Base-by-base conservation (phyloP, 805 yeast genomes). In the Candida nitratophila region DNA sequence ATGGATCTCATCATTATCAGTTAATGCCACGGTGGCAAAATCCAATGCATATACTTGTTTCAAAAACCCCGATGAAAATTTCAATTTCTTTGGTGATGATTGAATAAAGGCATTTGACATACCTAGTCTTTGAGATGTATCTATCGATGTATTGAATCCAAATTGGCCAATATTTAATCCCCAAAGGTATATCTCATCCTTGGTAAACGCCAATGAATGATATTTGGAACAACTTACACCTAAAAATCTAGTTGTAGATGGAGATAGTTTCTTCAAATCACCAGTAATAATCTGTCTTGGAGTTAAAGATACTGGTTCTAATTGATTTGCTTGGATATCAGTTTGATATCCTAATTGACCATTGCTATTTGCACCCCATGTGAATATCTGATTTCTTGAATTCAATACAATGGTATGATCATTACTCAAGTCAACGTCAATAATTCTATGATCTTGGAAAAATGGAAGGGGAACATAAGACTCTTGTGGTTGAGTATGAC, bases 81-180 rank as follows among this genome's bases (percentile, higher is more conserved):
- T 66, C 19, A 71, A 57, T 44, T 54, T 60, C 47, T 62, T 69
- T 31, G 77, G 81, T 17, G 51, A 46, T 3, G 49, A 17, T 49
- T 70, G 73, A 17, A 68, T 51, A 1, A 60, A 51, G 1, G 79
- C 78, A 50, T 66, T 58, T 6, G 15, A 10, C 9, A 3, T 39
- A 16, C n/a, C 15, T 52, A 49, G 44, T 19, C 40, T 35, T 38
- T 49, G 30, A 14, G 11, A n/a, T 19, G n/a, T 19, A 37, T 52
- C 55, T 1, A 50, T 50, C 61, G 55, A 49, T 16, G 64, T 46
- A 6, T 66, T 52, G 41, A 75, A 66, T 3, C 91, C 91, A 81
- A 87, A 77, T 59, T 87, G 96, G 0, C 96, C 96, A 31, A 78
- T 64, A 55, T 87, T 85, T 32, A 82, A 63, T 2, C 96, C 96